Evolutionary conservation across 768 basidiomycete genomes (phyloP).

Genomic region (Naganishia kalamii): DNA sequence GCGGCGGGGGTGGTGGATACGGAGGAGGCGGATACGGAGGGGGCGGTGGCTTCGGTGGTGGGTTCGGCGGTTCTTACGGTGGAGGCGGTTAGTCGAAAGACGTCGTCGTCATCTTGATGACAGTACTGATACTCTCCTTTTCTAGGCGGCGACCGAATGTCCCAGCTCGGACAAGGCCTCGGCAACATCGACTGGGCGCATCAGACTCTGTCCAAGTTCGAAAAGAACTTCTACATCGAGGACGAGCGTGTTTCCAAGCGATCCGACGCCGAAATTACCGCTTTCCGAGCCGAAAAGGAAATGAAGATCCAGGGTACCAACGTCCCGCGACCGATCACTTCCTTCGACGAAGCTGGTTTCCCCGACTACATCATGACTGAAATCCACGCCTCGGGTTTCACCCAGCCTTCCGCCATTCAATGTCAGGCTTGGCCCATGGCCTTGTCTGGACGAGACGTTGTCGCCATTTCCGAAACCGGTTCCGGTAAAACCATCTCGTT

Average conservation of each 20-base stretch:
- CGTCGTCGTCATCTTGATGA: not conserved
- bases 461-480: slow-evolving; percentile 93
- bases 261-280: slow-evolving; percentile 78
- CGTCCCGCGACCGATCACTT: slow-evolving; percentile 80
- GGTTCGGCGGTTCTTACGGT: slow-evolving; percentile 6
- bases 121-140: slow-evolving; percentile 13
- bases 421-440: slow-evolving; percentile 99
- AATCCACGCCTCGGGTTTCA: slow-evolving; percentile 89
- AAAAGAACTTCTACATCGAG: slow-evolving; percentile 77
- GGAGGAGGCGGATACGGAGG: slow-evolving; percentile 55
- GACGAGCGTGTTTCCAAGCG: slow-evolving; percentile 73
- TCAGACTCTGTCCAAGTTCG: slow-evolving; percentile 72
- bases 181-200: slow-evolving; percentile 76
- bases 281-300: slow-evolving; percentile 74
- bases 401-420: slow-evolving; percentile 86
- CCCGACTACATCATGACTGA: slow-evolving; percentile 92
- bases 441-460: slow-evolving; percentile 78
- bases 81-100: slow-evolving; percentile 2
- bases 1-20: slow-evolving; percentile 55
- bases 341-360: slow-evolving; percentile 91
- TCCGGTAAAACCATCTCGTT: slow-evolving; percentile 98
- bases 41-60: not conserved
- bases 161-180: slow-evolving; percentile 71
- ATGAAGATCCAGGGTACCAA: slow-evolving; percentile 88
- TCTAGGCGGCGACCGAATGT: slow-evolving; percentile 54